Percentiles rank a stretch among this genome's conserved stretches.
These are phyloP conservation scores for Clitopilus passeckerianus DNA, from an alignment of 768 basidiomycete species.

Conservation along the genomic window DNA sequence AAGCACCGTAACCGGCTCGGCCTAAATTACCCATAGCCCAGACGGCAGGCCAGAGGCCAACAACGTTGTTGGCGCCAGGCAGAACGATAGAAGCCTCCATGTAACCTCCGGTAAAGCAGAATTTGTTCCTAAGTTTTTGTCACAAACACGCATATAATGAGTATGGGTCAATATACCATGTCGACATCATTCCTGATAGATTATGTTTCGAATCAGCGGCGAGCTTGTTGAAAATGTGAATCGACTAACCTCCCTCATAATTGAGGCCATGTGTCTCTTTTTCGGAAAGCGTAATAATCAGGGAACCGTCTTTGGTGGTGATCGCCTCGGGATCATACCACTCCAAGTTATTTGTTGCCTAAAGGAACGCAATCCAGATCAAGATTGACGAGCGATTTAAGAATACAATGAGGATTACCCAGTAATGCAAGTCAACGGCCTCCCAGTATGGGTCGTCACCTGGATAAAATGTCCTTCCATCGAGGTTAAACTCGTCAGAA, in stretches of 20 bases:
- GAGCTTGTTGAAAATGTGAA: conserved; percentile 21
- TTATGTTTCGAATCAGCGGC: conserved; percentile 6
- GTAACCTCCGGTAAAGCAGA: conserved; percentile 84
- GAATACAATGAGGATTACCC: conserved; percentile 34
- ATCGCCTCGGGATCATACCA: conserved; percentile 87
- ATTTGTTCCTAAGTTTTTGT: conserved; percentile 60
- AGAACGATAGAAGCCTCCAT: conserved; percentile 61
- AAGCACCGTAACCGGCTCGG: conserved; percentile 82
- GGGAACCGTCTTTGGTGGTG: conserved; percentile 65
- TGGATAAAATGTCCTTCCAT: conserved; percentile 72
- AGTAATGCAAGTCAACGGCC: conserved; percentile 75
- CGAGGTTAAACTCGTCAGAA: conserved; percentile 74
- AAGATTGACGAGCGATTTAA: neutral
- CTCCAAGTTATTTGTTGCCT: conserved; percentile 64
- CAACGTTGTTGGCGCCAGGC: conserved; percentile 62
- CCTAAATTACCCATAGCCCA: conserved; percentile 74
- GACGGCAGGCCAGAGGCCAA: conserved; percentile 73
- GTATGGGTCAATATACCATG: conserved; percentile 25
- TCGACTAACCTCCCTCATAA: conserved; percentile 57
- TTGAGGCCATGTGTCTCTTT: conserved; percentile 64
- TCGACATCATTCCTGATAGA: conserved; percentile 36
- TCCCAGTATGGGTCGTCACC: conserved; percentile 87
- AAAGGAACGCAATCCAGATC: conserved; percentile 11
- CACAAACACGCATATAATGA: conserved; percentile 26
- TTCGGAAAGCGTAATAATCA: conserved; percentile 66